These are phyloP conservation scores for Coniosporium apollinis DNA, from an alignment of 495 filamentous ascomycete species.

Conservation along the genomic window DNA sequence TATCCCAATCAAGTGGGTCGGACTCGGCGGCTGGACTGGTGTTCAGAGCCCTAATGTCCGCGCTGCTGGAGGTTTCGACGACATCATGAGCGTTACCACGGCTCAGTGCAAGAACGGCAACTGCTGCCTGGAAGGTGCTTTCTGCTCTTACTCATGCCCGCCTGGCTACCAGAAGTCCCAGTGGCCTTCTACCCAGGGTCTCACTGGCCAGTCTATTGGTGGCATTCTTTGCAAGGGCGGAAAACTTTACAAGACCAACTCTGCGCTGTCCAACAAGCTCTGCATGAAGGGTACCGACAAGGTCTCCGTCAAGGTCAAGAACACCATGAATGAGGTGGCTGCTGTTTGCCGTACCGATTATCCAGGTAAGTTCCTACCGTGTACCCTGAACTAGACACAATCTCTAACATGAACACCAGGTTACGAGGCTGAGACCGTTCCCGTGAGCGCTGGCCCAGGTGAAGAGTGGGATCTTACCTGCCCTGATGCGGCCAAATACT, in stretches of 20 bases:
- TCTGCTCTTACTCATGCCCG: conserved; percentile 92
- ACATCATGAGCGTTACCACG: conserved; percentile 37
- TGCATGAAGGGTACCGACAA: conserved; percentile 59
- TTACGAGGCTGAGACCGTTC: conserved; percentile 69
- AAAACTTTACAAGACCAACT: conserved; percentile 63
- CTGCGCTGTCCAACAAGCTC: conserved; percentile 42
- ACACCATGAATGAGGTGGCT: conserved; percentile 45
- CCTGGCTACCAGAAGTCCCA: conserved; percentile 83
- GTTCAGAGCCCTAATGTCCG: conserved; percentile 42
- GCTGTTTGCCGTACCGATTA: conserved; percentile 93
- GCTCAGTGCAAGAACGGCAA: conserved; percentile 30
- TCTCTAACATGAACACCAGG: conserved; percentile 23
- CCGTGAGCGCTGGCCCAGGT: conserved; percentile 43
- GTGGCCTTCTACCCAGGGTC: conserved; percentile 71
- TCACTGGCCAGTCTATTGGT: conserved; percentile 72
- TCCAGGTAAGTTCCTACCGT: conserved; percentile 40
- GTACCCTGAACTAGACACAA: not conserved
- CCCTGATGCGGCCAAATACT: conserved; percentile 54
- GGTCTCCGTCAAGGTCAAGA: conserved; percentile 45
- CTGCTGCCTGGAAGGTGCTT: conserved; percentile 40
- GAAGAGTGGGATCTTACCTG: conserved; percentile 45
- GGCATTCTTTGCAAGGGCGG: conserved; percentile 70
- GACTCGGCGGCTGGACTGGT: conserved; percentile 62
- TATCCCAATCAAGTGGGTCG: conserved; percentile 47
- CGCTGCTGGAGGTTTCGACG: conserved; percentile 29